Base-by-base conservation (phyloP, 106 monocot genomes). In the Acorus calamus region DNA sequence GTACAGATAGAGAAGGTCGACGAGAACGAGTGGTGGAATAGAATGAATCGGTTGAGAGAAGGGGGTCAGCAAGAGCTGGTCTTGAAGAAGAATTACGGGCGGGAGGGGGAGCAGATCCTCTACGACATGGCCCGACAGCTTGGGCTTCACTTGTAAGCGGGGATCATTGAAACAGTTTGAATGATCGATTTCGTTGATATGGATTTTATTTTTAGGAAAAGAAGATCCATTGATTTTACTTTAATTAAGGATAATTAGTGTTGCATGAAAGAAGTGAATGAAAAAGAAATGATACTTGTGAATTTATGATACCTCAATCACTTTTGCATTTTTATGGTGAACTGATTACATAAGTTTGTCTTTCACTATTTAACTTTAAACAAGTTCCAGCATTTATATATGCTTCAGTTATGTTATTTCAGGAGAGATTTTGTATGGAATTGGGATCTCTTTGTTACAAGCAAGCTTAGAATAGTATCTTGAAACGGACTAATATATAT, bases 1-100 rank as follows among this genome's bases (percentile, higher is more conserved):
- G 28, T 28, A 28, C 55, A 96, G 96, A 91, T 91, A 47, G 96
- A 91, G 78, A 91, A 83, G 59, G 62, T 96, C 47, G 96, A 96
- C 68, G 74, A 80, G 61, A 88, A 80, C 77, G 96, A 96, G 73
- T 96, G 96, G 96, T 68, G 69, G 66, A 74, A 66, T 48, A 87
- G 79, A 50, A 71, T 96, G 56, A 76, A 80, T 45, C 87, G 91
- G 68, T 58, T 90, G 53, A 91, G 81, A 71, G 74, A 88, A 70
- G 78, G 79, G 52, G 67, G 68, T n/a, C 87, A 91, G 49, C 63
- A 81, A 59, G 96, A 96, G 76, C 58, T 96, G 45, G 62, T 96
- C 10, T 66, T 91, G 11, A 96, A 87, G 58, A 68, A 64, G 12
- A 96, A 96, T 65, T 96, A 84, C 49, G 91, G 96, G 42, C 84